A percentile compares a stretch with the other conserved stretches of the same genome.
These are phyloP conservation scores for Phylloporus sp. DNA, from an alignment of 768 basidiomycete genomes.

Conservation along the genomic window DNA sequence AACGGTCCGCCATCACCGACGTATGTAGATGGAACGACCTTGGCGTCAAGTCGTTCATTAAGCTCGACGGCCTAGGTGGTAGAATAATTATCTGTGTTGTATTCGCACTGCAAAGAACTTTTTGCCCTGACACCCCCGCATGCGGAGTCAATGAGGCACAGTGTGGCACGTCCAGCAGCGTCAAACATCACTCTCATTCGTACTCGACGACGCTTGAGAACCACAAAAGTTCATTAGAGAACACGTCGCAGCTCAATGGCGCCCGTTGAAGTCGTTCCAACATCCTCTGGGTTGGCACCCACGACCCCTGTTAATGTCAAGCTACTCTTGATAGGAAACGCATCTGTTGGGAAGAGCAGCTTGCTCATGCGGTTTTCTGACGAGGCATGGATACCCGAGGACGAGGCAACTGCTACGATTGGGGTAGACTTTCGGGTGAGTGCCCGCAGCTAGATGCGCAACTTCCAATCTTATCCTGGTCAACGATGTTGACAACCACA, in stretches of 20 bases:
- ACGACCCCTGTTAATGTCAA: conserved; percentile 62
- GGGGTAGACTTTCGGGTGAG: conserved; percentile 82
- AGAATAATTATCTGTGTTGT: conserved; percentile 8
- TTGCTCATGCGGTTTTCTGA: conserved; percentile 93
- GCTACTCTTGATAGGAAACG: conserved; percentile 81
- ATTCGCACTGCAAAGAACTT: conserved; percentile 6
- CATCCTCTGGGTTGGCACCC: conserved; percentile 24
- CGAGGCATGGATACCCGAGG: conserved; percentile 90
- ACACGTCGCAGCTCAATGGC: conserved; percentile 11
- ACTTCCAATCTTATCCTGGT: too few species aligned
- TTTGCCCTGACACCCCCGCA: too few species aligned
- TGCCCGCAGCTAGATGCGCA: too few species aligned
- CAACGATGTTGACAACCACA: conserved; percentile 1
- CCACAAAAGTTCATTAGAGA: background rate
- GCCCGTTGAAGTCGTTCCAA: conserved; percentile 18
- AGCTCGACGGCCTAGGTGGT: too few species aligned
- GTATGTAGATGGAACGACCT: background rate
- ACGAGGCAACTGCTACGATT: conserved; percentile 83
- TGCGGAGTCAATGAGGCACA: conserved; percentile 21
- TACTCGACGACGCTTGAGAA: background rate
- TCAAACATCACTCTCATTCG: background rate
- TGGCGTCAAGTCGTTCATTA: too few species aligned
- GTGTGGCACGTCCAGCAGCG: background rate
- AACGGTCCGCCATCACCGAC: background rate
- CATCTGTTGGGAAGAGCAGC: conserved; percentile 91